Evolutionary conservation across 352 stramenopile genomes (phyloP), one percentile per base, ranked within the genome.

Genomic region (Pythium angustatum): DNA sequence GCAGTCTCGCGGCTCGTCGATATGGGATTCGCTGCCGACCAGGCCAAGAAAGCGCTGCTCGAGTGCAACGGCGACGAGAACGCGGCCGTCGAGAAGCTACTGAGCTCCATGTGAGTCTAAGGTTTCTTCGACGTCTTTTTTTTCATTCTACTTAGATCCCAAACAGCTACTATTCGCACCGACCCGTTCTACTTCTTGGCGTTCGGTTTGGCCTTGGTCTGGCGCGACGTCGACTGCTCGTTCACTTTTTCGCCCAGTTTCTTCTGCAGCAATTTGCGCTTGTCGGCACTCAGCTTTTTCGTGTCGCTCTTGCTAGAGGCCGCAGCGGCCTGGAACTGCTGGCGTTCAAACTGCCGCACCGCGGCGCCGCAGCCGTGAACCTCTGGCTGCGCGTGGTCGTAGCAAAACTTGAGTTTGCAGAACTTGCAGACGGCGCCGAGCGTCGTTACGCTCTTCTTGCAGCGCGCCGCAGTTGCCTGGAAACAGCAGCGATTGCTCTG

Each of bases 391-490:
- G 74, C 78, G 63, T 96, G 88, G 48, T 81, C 69, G 54, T 85
- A 93, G 73, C 87, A 96, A 52, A 93, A 94, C 64, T 90, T 90
- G 54, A 94, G 76, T 26, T 93, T 91, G 78, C 87, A 96, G 55
- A 87, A 93, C 43, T 77, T 78, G 61, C 86, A 96, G 31, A 92
- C 69, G n/a, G 69, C 82, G 19, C 86, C 83, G 41, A 90, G 63
- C 69, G 85, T 78, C 4, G 60, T 64, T 2, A 72, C 79, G 54
- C 69, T 89, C 69, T 90, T 89, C 45, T 81, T 82, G 54, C 85
- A 94, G 34, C 71, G 69, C 21, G 53, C 26, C 19, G 22, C 40
- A 8, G 64, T 67, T 15, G 49, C 60, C 54, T 88, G 72, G 51
- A 84, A 90, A 11, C 76, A 74, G 58, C 87, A 93, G 15, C 52